These are phyloP conservation scores for Populus deltoides DNA, from an alignment of 345 rosid species.

Conservation along the genomic window DNA sequence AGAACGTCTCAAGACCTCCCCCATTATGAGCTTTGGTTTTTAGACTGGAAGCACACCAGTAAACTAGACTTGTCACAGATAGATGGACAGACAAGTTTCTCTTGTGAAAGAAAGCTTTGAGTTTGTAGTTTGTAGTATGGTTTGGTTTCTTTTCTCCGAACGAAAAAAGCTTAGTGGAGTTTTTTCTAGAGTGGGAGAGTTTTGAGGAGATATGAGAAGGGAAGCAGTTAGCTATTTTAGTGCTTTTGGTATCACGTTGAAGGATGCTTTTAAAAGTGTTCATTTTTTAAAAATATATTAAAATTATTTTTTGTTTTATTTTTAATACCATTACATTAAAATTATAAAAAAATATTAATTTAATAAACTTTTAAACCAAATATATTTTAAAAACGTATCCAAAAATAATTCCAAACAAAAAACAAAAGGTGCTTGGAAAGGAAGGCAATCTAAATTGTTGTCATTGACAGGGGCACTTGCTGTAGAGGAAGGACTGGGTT, in stretches of 20 bases:
- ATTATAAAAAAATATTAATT: too few relatives aligned
- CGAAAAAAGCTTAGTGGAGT: neutral
- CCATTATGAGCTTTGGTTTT: slow-evolving; percentile 40
- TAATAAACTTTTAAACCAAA: too few relatives aligned
- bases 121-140: neutral
- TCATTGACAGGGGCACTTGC: slow-evolving; percentile 41
- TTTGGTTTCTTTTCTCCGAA: neutral
- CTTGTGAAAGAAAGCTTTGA: neutral
- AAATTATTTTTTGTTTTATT: too few relatives aligned
- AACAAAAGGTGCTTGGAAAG: too few relatives aligned
- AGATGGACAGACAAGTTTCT: slow-evolving; percentile 8
- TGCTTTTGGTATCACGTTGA: neutral
- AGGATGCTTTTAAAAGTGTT: too few relatives aligned
- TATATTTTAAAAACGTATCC: too few relatives aligned
- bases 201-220: slow-evolving; percentile 19
- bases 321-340: too few relatives aligned
- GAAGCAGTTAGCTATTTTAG: neutral
- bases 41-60: neutral
- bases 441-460: neutral
- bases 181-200: neutral
- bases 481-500: slow-evolving; percentile 12
- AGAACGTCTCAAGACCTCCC: slow-evolving; percentile 48
- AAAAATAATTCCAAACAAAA: too few relatives aligned
- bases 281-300: too few relatives aligned
- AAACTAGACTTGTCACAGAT: neutral